Evolutionary conservation across 2,329 filamentous ascomycete genomes (phyloP).

Genomic region (Hymenoscyphus fraxineus): DNA sequence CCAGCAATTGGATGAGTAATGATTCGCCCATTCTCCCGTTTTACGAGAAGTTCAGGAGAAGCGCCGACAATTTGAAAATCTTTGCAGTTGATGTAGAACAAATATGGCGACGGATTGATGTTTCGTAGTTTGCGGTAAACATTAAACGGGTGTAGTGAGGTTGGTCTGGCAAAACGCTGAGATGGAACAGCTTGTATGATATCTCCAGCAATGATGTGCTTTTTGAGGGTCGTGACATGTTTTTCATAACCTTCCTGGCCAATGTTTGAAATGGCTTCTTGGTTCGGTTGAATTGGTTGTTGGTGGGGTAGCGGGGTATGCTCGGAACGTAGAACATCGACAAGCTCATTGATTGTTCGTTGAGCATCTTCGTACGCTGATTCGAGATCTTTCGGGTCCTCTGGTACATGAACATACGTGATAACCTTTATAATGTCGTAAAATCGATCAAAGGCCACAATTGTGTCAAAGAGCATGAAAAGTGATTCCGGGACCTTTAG

Average conservation of each 20-base stretch:
- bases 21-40: slow-evolving; percentile 79
- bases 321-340: slow-evolving; percentile 68
- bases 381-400: slow-evolving; percentile 54
- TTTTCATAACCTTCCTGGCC: slow-evolving; percentile 82
- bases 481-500: slow-evolving; percentile 86
- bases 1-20: slow-evolving; percentile 97
- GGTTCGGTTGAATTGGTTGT: slow-evolving; percentile 64
- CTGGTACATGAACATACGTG: slow-evolving; percentile 76
- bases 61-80: slow-evolving; percentile 95
- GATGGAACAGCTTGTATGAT: slow-evolving; percentile 98
- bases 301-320: slow-evolving; percentile 77
- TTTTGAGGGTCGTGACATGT: slow-evolving; percentile 82
- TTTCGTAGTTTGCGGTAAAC: slow-evolving; percentile 93
- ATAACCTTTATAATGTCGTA: slow-evolving; percentile 90
- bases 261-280: slow-evolving; percentile 88
- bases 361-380: slow-evolving; percentile 67
- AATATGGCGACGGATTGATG: slow-evolving; percentile 95
- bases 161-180: slow-evolving; percentile 86
- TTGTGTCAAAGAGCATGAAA: slow-evolving; percentile 95
- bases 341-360: slow-evolving; percentile 59
- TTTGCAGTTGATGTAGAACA: slow-evolving; percentile 90
- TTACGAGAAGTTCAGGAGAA: slow-evolving; percentile 90
- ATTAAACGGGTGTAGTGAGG: slow-evolving; percentile 92
- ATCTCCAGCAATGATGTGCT: slow-evolving; percentile 86
- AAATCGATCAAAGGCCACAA: slow-evolving; percentile 92